A percentile compares a stretch with the other conserved stretches of the same genome.
phyloP scores from a whole-genome alignment of 495 filamentous ascomycete species.

The Pseudevernia furfuracea region DNA sequence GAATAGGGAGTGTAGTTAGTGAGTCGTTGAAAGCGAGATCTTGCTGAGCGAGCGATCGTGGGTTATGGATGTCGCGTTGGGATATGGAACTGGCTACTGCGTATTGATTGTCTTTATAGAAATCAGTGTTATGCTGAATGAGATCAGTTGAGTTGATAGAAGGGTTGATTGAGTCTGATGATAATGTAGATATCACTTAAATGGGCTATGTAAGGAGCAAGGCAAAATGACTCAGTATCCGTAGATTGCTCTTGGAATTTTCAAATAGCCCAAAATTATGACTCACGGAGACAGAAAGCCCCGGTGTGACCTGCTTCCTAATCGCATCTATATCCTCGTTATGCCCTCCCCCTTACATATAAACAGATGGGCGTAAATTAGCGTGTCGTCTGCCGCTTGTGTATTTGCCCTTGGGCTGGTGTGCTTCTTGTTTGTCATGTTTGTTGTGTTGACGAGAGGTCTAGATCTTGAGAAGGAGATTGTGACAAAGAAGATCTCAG shows the following conservation, averaged over 20 bases:
- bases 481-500: too few species aligned
- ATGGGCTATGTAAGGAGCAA: neutral
- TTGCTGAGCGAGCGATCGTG: constrained; percentile 38
- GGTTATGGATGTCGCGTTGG: constrained; percentile 26
- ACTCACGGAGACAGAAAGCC: too few species aligned
- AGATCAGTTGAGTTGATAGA: constrained; percentile 19
- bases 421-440: too few species aligned
- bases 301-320: neutral
- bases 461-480: too few species aligned
- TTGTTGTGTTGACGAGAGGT: too few species aligned
- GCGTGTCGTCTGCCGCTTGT: too few species aligned
- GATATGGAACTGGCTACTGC: constrained; percentile 38
- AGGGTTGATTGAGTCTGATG: constrained; percentile 19
- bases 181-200: neutral
- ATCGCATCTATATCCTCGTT: neutral
- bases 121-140: constrained; percentile 27
- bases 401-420: too few species aligned
- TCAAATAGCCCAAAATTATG: too few species aligned
- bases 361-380: too few species aligned
- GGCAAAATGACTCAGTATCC: neutral
- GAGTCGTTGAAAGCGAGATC: constrained; percentile 53
- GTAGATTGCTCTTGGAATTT: too few species aligned
- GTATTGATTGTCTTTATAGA: constrained; percentile 42
- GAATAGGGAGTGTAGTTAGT: constrained; percentile 56
- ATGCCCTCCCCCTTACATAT: neutral